These are phyloP conservation scores for Taphrina pruni DNA, from an alignment of 1,139 yeast genomes.

Conservation along the genomic window DNA sequence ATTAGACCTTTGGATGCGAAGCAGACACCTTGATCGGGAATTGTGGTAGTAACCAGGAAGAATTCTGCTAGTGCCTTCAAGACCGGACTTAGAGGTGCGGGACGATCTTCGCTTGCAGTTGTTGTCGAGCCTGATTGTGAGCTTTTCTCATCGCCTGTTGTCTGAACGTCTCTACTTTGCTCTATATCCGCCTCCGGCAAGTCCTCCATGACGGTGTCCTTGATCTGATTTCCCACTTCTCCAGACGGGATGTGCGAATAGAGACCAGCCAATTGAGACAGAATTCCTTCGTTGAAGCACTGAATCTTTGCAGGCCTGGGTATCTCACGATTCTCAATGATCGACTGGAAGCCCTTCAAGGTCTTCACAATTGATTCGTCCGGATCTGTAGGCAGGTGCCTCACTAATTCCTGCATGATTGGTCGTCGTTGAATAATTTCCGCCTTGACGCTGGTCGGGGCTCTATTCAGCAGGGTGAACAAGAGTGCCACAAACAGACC, in stretches of 20 bases:
- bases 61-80: constrained; percentile 55
- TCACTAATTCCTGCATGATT: constrained; percentile 70
- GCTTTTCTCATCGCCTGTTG: not conserved
- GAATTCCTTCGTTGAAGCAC: constrained; percentile 77
- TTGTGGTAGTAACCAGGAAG: constrained; percentile 60
- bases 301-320: constrained; percentile 74
- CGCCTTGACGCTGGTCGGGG: constrained; percentile 63
- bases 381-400: constrained; percentile 62
- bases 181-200: constrained; percentile 10
- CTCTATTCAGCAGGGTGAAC: constrained; percentile 59
- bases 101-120: not conserved
- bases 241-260: constrained; percentile 44
- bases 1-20: constrained; percentile 68
- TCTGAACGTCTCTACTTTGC: constrained; percentile 29
- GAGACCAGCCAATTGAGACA: constrained; percentile 57
- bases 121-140: not conserved
- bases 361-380: constrained; percentile 55
- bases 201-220: not conserved
- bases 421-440: constrained; percentile 66
- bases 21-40: constrained; percentile 64
- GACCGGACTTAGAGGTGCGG: not conserved
- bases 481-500: constrained; percentile 62
- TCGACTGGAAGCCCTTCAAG: constrained; percentile 57
- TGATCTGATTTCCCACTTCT: constrained; percentile 47
- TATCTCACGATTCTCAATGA: constrained; percentile 64